These are phyloP conservation scores for Auxenochlorella pyrenoidosa DNA, from an alignment of 139 green algal species.

Conservation along the genomic window DNA sequence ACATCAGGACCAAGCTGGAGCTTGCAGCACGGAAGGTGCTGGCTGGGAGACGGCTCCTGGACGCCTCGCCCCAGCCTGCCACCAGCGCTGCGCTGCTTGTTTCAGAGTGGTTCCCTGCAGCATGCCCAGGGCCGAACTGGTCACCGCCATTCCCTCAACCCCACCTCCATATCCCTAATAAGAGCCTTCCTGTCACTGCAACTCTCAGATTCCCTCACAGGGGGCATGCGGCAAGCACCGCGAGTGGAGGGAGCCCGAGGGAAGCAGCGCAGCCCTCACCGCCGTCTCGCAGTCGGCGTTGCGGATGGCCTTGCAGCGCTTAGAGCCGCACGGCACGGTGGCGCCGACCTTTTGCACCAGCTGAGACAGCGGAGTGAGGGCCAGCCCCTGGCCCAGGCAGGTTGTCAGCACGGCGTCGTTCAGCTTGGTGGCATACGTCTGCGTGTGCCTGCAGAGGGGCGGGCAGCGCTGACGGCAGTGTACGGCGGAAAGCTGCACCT, in stretches of 20 bases:
- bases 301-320: not conserved
- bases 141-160: not conserved
- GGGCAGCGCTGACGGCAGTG: not conserved
- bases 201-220: too few relatives aligned
- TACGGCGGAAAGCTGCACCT: not conserved
- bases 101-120: not conserved
- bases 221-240: too few relatives aligned
- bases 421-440: conserved; percentile 19
- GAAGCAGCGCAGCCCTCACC: too few relatives aligned
- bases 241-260: too few relatives aligned
- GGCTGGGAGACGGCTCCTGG: too few relatives aligned
- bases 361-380: not conserved
- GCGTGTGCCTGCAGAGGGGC: conserved; percentile 12
- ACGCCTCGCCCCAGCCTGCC: too few relatives aligned
- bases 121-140: not conserved
- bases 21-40: too few relatives aligned
- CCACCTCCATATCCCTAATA: too few relatives aligned
- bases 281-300: not conserved
- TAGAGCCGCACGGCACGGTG: not conserved
- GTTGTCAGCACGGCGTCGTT: not conserved
- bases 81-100: too few relatives aligned
- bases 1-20: not conserved
- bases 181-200: too few relatives aligned
- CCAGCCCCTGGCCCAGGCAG: not conserved
- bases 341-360: not conserved